Percentiles rank a stretch among this genome's conserved stretches.
phyloP scores from a whole-genome alignment of 805 yeast species.

The Huiozyma sinensis region DNA sequence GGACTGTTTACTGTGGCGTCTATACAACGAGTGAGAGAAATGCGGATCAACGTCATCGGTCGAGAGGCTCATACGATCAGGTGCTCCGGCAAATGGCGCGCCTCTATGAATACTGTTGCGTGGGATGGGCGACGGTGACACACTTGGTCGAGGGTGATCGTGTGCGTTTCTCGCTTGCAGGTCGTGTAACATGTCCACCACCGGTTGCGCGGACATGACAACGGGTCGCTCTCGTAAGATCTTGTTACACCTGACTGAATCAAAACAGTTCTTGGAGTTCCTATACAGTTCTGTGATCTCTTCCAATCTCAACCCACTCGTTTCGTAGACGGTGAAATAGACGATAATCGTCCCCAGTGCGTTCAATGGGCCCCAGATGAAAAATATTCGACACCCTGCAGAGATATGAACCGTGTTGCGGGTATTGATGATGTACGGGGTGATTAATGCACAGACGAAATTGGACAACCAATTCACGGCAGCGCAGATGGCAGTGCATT shows the following conservation, averaged over 20 bases:
- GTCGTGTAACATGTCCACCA: slow-evolving; percentile 5
- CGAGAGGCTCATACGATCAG: background rate
- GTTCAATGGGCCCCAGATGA: slow-evolving; percentile 70
- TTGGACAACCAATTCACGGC: slow-evolving; percentile 79
- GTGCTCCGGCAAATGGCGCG: background rate
- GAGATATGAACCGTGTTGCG: slow-evolving; percentile 55
- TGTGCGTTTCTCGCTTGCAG: slow-evolving; percentile 2
- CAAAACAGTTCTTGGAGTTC: slow-evolving; percentile 45
- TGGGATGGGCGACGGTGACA: background rate
- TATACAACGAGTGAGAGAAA: too few species aligned
- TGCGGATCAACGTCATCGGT: background rate
- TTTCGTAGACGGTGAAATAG: slow-evolving; percentile 64
- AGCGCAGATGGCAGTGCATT: slow-evolving; percentile 64
- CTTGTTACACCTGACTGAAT: slow-evolving; percentile 35
- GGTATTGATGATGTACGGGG: slow-evolving; percentile 59
- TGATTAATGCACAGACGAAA: slow-evolving; percentile 61
- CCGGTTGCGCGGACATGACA: background rate
- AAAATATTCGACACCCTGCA: slow-evolving; percentile 60
- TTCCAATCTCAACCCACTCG: slow-evolving; percentile 70
- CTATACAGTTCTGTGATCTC: slow-evolving; percentile 69
- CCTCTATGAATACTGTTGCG: background rate
- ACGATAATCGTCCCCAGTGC: slow-evolving; percentile 48
- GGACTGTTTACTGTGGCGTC: background rate
- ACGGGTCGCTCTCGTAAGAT: slow-evolving; percentile 12
- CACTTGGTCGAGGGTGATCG: background rate